phyloP scores from a whole-genome alignment of 2,329 filamentous ascomycete species.

The Apiospora malaysiana region DNA sequence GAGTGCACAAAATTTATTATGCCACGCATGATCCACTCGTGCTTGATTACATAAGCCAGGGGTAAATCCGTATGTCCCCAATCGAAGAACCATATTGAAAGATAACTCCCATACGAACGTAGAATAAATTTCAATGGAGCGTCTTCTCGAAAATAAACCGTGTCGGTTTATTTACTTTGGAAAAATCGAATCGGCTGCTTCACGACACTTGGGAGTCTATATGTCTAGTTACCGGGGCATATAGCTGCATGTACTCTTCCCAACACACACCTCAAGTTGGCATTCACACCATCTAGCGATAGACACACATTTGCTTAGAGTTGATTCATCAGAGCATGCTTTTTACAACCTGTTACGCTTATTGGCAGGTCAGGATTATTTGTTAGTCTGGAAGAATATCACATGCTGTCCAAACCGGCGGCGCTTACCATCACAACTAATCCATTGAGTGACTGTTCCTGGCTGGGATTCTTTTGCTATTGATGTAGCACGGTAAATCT shows the following conservation, averaged over 20 bases:
- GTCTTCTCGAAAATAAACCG: too few relatives aligned
- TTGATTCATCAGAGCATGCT: neutral
- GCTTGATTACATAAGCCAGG: neutral
- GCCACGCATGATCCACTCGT: neutral
- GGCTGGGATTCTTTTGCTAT: neutral
- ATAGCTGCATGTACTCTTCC: too few relatives aligned
- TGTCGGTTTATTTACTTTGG: too few relatives aligned
- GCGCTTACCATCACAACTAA: too few relatives aligned
- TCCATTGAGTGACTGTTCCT: neutral
- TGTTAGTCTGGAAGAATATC: neutral
- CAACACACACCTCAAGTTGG: too few relatives aligned
- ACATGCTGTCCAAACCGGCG: neutral
- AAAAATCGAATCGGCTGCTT: too few relatives aligned
- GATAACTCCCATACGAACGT: too few relatives aligned
- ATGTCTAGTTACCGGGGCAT: too few relatives aligned
- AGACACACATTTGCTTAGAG: neutral
- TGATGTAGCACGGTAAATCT: neutral
- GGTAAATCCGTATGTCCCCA: neutral
- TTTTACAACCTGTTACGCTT: neutral
- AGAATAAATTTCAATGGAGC: too few relatives aligned
- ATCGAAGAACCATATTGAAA: neutral
- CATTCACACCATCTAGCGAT: too few relatives aligned
- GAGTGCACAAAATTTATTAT: neutral
- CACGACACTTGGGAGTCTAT: too few relatives aligned
- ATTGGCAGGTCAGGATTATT: neutral